phyloP scores from a whole-genome alignment of 768 basidiomycete genomes.

The Kwoniella pini region DNA sequence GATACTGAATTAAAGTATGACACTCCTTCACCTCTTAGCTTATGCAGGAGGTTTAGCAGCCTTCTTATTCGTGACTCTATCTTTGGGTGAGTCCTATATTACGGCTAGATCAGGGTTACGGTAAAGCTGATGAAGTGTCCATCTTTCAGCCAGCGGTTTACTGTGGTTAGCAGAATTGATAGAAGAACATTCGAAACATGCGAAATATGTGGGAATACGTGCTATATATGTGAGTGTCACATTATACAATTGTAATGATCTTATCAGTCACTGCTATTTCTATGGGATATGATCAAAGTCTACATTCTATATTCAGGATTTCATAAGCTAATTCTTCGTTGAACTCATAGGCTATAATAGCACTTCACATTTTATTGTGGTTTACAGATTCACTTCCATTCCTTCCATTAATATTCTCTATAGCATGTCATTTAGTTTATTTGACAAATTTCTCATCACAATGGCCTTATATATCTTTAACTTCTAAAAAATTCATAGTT shows the following conservation, averaged over 20 bases:
- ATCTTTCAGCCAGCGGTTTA: slow-evolving; percentile 75
- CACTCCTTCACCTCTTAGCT: slow-evolving; percentile 52
- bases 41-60: slow-evolving; percentile 75
- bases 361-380: slow-evolving; percentile 73
- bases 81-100: slow-evolving; percentile 65
- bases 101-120: neutral
- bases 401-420: slow-evolving; percentile 72
- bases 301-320: too few relatives aligned
- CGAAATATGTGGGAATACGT: slow-evolving; percentile 79
- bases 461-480: slow-evolving; percentile 92
- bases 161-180: slow-evolving; percentile 93
- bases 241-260: too few relatives aligned
- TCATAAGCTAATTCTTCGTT: too few relatives aligned
- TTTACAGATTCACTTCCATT: slow-evolving; percentile 79
- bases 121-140: slow-evolving; percentile 14
- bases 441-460: slow-evolving; percentile 83
- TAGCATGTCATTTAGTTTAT: slow-evolving; percentile 82
- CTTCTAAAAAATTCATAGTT: slow-evolving; percentile 76
- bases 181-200: slow-evolving; percentile 82
- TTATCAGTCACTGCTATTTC: too few relatives aligned
- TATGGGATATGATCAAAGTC: too few relatives aligned
- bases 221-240: slow-evolving; percentile 88
- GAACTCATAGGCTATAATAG: slow-evolving; percentile 67
- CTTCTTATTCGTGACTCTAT: slow-evolving; percentile 87
- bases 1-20: slow-evolving; percentile 24